phyloP scores from a whole-genome alignment of 164 flowering plant species.

The Platanus orientalis region DNA sequence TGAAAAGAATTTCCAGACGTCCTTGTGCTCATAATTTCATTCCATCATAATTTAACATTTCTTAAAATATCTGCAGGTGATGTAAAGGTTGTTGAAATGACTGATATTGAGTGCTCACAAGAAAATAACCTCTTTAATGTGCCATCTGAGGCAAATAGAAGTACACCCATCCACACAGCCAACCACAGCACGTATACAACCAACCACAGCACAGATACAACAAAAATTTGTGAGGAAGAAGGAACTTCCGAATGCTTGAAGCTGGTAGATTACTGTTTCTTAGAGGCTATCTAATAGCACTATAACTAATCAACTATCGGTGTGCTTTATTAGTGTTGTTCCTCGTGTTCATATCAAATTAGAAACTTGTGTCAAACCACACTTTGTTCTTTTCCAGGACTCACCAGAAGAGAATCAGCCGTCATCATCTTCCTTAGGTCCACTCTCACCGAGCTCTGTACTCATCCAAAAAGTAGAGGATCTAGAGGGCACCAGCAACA shows the following conservation, averaged over 20 bases:
- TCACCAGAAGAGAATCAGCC: slow-evolving; percentile 23
- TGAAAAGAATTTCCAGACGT: background rate
- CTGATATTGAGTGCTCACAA: slow-evolving; percentile 20
- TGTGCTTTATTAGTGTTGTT: slow-evolving; percentile 1
- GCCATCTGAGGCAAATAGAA: slow-evolving; percentile 25
- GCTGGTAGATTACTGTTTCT: slow-evolving; percentile 29
- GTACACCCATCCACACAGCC: slow-evolving; percentile 9
- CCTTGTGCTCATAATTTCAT: background rate
- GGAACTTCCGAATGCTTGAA: slow-evolving; percentile 18
- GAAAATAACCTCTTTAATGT: slow-evolving; percentile 17
- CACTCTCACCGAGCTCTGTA: slow-evolving; percentile 33
- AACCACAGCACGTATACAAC: slow-evolving; percentile 19
- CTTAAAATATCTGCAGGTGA: slow-evolving; percentile 27
- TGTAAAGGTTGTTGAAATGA: slow-evolving; percentile 19
- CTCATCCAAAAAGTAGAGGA: slow-evolving; percentile 25
- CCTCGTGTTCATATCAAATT: background rate
- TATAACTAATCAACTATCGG: background rate
- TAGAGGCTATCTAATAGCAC: background rate
- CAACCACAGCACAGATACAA: slow-evolving; percentile 18
- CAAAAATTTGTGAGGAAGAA: slow-evolving; percentile 23
- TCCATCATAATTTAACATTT: background rate
- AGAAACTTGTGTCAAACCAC: slow-evolving; percentile 3
- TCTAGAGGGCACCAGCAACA: slow-evolving; percentile 24
- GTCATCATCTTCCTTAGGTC: slow-evolving; percentile 19
- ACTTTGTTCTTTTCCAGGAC: slow-evolving; percentile 31